Evolutionary conservation across 129 eudicot species (phyloP).

Genomic region (Pittosporum tobira): DNA sequence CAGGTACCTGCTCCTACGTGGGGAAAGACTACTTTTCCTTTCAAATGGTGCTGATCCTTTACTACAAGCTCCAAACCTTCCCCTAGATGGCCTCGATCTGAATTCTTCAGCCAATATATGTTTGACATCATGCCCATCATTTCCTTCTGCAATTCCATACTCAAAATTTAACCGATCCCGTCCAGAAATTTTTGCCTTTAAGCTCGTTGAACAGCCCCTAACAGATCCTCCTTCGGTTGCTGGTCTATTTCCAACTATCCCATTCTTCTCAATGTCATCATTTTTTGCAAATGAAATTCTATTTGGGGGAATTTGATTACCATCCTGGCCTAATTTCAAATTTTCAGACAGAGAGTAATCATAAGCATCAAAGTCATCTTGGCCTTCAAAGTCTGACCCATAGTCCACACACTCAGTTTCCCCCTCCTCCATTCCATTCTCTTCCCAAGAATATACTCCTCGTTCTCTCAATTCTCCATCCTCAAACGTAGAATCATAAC

Average conservation of each 20-base stretch:
- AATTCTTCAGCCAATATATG: conserved; percentile 17
- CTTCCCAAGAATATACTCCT: conserved; percentile 41
- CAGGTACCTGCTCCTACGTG: conserved; percentile 32
- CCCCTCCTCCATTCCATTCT: conserved; percentile 43
- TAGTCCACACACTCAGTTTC: conserved; percentile 56
- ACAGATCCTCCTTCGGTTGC: conserved; percentile 18
- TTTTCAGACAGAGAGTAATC: conserved; percentile 30
- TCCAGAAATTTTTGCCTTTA: conserved; percentile 7
- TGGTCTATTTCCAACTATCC: conserved; percentile 16
- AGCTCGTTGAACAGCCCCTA: neutral
- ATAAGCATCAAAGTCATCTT: conserved; percentile 36
- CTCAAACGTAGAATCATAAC: conserved; percentile 77
- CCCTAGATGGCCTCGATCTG: conserved; percentile 16
- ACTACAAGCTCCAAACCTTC: conserved; percentile 18
- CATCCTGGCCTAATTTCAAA: conserved; percentile 21
- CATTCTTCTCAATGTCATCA: conserved; percentile 10
- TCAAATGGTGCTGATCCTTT: conserved; percentile 22
- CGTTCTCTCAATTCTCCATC: conserved; percentile 78
- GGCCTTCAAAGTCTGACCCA: conserved; percentile 42
- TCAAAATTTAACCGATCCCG: conserved; percentile 14
- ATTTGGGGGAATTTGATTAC: conserved; percentile 20
- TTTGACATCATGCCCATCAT: conserved; percentile 14
- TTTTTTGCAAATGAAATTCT: conserved; percentile 18
- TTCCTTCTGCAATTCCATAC: conserved; percentile 16
- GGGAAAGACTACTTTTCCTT: conserved; percentile 15